These are phyloP conservation scores for Lotmaria passim DNA, from an alignment of 208 protist species.

Conservation along the genomic window DNA sequence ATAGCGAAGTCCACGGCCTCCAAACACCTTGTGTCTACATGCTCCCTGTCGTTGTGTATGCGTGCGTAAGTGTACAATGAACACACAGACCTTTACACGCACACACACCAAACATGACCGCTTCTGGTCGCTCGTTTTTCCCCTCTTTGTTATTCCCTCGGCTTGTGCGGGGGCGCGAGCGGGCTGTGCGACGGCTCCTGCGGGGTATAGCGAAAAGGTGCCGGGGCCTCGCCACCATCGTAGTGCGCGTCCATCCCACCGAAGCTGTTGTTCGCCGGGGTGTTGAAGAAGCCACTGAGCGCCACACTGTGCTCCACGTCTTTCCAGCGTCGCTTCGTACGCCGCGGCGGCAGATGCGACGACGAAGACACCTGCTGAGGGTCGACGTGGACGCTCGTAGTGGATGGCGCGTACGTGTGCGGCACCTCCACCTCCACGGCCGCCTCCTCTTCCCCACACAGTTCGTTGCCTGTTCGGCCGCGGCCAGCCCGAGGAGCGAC, in stretches of 20 bases:
- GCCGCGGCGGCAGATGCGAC: neutral
- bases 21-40: too few species aligned
- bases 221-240: slow-evolving; percentile 1
- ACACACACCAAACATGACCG: too few species aligned
- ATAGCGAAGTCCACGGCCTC: too few species aligned
- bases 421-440: neutral
- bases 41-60: too few species aligned
- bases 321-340: slow-evolving; percentile 26
- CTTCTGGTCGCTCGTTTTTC: too few species aligned
- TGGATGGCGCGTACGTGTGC: neutral
- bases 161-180: neutral
- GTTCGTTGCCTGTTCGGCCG: neutral
- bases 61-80: too few species aligned
- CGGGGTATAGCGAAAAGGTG: neutral
- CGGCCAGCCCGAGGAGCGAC: neutral
- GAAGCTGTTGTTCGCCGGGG: slow-evolving; percentile 9
- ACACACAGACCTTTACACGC: too few species aligned
- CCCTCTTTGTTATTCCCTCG: slow-evolving; percentile 4
- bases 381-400: neutral
- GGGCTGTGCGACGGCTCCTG: slow-evolving; percentile 9
- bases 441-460: neutral
- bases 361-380: neutral
- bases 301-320: slow-evolving; percentile 40
- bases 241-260: neutral
- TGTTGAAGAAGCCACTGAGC: slow-evolving; percentile 47